Evolutionary conservation across 1,139 yeast genomes (phyloP).

Genomic region (Geotrichum aggregatum): DNA sequence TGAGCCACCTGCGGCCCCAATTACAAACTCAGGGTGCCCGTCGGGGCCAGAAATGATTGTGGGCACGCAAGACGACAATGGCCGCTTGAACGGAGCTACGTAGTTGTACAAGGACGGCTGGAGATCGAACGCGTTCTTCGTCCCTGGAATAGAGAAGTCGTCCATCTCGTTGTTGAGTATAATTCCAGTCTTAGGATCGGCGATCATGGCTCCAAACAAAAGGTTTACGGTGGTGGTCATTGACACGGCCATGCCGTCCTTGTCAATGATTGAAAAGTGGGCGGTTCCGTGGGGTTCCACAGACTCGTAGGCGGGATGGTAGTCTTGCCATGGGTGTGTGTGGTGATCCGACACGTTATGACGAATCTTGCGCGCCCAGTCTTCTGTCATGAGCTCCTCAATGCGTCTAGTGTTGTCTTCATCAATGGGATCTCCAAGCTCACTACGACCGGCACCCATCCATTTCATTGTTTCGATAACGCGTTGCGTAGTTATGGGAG

Average conservation of each 20-base stretch:
- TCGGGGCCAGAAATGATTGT: constrained; percentile 54
- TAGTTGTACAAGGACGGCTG: constrained; percentile 78
- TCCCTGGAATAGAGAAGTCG: constrained; percentile 74
- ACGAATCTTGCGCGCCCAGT: constrained; percentile 56
- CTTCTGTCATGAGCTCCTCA: constrained; percentile 39
- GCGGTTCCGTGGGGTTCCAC: constrained; percentile 84
- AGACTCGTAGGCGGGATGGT: constrained; percentile 71
- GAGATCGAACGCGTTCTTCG: constrained; percentile 71
- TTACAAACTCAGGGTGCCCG: constrained; percentile 55
- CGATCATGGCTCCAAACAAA: constrained; percentile 74
- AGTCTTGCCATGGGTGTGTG: constrained; percentile 67
- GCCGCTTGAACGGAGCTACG: constrained; percentile 71
- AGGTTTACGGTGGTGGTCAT: constrained; percentile 90
- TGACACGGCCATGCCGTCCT: constrained; percentile 64
- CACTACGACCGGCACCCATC: constrained; percentile 80
- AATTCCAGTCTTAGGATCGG: constrained; percentile 77
- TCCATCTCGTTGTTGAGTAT: constrained; percentile 91
- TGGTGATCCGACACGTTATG: constrained; percentile 48
- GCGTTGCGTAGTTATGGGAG: constrained; percentile 55
- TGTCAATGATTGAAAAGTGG: constrained; percentile 74
- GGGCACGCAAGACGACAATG: constrained; percentile 81
- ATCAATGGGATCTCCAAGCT: constrained; percentile 64
- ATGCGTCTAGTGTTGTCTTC: constrained; percentile 37
- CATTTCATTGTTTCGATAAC: constrained; percentile 87
- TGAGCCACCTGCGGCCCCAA: constrained; percentile 96